Conservation (phyloP, 192 early-diverging fungal species). For the Backusella tuberculispora region DNA sequence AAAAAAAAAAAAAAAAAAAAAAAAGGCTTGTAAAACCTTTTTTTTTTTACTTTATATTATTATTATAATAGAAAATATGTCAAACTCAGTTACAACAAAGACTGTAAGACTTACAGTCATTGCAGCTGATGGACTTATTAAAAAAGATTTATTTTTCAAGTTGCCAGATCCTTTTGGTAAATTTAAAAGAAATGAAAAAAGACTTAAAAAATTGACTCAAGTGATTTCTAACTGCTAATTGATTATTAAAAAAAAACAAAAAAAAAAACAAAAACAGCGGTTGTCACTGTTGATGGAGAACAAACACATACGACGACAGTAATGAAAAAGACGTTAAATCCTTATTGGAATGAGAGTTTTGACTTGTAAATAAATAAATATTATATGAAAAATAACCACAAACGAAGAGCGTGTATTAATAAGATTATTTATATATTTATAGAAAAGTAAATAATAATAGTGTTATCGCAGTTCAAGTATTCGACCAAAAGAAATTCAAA, state of each 20-base stretch:
- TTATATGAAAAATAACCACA: not conserved
- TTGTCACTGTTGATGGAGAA: conserved; percentile 93
- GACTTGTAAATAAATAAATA: conserved; percentile 61
- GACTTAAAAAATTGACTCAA: not conserved
- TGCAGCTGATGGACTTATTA: conserved; percentile 89
- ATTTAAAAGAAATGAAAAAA: not conserved
- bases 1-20: not conserved
- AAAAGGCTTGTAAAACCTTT: not conserved
- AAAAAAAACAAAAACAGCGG: conserved; percentile 69
- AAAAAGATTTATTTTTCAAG: conserved; percentile 86
- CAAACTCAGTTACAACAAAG: conserved; percentile 70
- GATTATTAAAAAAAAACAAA: too few relatives aligned
- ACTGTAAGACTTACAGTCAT: conserved; percentile 87
- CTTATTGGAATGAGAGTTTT: conserved; percentile 92
- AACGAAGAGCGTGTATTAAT: not conserved
- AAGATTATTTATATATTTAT: conserved; percentile 48
- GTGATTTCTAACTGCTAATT: conserved; percentile 75
- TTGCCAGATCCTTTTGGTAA: conserved; percentile 83
- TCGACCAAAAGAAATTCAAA: conserved; percentile 97
- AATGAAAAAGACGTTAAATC: conserved; percentile 88
- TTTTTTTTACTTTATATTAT: not conserved
- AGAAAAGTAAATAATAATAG: conserved; percentile 74
- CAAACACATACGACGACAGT: conserved; percentile 93
- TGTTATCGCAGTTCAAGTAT: conserved; percentile 91
- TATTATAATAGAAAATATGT: not conserved